phyloP scores from a whole-genome alignment of 2,329 filamentous ascomycete species.

The Xylaria hypoxylon region DNA sequence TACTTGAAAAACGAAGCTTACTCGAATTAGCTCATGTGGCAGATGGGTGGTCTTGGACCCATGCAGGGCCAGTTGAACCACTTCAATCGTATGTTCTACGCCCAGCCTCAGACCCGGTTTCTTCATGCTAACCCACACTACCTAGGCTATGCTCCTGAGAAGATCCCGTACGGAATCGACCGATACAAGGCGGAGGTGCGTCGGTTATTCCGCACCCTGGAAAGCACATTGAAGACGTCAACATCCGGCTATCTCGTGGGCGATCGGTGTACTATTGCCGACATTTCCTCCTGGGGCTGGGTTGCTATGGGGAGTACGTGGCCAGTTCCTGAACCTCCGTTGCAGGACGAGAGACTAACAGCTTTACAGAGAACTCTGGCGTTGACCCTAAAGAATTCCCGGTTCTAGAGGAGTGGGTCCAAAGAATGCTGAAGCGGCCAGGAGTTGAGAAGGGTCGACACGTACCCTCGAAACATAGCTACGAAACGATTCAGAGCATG shows the following conservation, averaged over 20 bases:
- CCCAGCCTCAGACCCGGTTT: not conserved
- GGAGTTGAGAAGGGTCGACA: constrained; percentile 81
- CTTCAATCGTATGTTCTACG: constrained; percentile 69
- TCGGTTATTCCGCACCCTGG: constrained; percentile 82
- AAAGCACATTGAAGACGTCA: constrained; percentile 73
- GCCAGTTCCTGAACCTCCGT: not conserved
- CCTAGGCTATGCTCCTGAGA: constrained; percentile 79
- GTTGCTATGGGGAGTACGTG: constrained; percentile 65
- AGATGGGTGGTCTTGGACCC: constrained; percentile 83
- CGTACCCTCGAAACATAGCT: constrained; percentile 75
- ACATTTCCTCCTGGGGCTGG: constrained; percentile 87
- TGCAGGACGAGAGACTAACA: constrained; percentile 28
- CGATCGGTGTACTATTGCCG: constrained; percentile 77
- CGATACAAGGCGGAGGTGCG: constrained; percentile 86
- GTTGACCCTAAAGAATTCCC: constrained; percentile 82
- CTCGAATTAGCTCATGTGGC: constrained; percentile 69
- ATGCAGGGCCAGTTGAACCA: constrained; percentile 90
- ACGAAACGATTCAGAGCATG: constrained; percentile 60
- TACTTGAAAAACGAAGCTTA: constrained; percentile 32
- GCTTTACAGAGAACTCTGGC: constrained; percentile 65
- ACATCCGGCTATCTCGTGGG: constrained; percentile 72
- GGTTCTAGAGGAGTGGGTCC: constrained; percentile 79
- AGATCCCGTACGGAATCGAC: constrained; percentile 84
- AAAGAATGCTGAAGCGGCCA: constrained; percentile 74
- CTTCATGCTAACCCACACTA: constrained; percentile 17